Conservation (phyloP, 345 rosid genomes). For the Crucihimalaya himalaica region DNA sequence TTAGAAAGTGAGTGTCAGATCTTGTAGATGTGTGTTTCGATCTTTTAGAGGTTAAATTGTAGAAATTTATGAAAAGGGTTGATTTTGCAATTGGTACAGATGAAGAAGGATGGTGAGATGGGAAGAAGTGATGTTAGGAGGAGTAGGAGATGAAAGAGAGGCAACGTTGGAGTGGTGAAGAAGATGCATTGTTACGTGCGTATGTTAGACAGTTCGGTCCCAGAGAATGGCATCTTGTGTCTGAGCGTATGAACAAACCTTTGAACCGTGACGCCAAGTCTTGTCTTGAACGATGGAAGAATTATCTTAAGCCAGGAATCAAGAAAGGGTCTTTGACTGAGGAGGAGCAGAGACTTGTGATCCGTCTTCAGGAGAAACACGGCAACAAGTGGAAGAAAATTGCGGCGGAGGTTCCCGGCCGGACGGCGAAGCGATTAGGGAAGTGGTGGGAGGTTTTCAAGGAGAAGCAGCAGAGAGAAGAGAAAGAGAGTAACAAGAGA, state of each 20-base stretch:
- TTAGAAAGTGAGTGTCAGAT: not conserved
- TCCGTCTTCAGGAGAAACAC: conserved; percentile 87
- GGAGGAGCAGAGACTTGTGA: conserved; percentile 91
- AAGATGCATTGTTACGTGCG: conserved; percentile 80
- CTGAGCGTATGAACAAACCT: conserved; percentile 87
- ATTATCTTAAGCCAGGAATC: conserved; percentile 96
- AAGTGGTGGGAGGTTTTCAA: conserved; percentile 99
- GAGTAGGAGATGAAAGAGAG: conserved; percentile 95
- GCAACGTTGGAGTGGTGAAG: conserved; percentile 99
- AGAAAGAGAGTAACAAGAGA: conserved; percentile 66
- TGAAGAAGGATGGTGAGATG: conserved; percentile 57
- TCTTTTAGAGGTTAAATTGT: not conserved
- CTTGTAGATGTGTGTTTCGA: not conserved
- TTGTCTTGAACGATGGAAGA: conserved; percentile 95
- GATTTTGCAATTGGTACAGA: conserved; percentile 19
- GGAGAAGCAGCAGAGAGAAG: conserved; percentile 93
- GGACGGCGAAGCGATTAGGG: conserved; percentile 91
- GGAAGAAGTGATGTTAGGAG: conserved; percentile 59
- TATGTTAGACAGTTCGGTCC: conserved; percentile 96
- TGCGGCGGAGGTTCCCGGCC: conserved; percentile 96
- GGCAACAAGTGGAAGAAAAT: conserved; percentile 99
- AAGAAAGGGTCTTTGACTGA: conserved; percentile 94
- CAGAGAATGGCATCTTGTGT: conserved; percentile 92
- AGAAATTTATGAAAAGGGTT: not conserved
- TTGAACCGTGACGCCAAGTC: conserved; percentile 92